These are phyloP conservation scores for Perkinsus chesapeaki DNA, from an alignment of 169 alveolate species.

Conservation along the genomic window DNA sequence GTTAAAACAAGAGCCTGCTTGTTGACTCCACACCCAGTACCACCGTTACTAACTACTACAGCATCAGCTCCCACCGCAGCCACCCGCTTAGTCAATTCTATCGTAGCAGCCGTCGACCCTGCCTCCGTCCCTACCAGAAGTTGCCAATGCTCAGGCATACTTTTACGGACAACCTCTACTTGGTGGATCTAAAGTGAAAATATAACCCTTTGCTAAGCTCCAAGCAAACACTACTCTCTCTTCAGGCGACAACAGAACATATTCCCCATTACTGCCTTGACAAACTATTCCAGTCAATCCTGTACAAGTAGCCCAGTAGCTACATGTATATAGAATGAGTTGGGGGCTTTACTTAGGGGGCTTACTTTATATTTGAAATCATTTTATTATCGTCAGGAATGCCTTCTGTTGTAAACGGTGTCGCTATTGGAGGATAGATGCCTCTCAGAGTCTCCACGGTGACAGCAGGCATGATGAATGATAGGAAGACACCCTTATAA, in stretches of 20 bases:
- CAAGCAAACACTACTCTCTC: neutral
- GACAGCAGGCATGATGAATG: neutral
- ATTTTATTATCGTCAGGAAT: neutral
- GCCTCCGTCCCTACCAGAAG: neutral
- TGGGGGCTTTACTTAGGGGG: neutral
- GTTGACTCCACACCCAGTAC: neutral
- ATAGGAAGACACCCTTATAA: neutral
- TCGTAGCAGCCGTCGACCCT: neutral
- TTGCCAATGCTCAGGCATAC: neutral
- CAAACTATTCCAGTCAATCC: neutral
- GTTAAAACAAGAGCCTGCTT: neutral
- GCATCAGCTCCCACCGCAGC: neutral
- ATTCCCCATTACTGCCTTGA: neutral
- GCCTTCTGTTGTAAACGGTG: neutral
- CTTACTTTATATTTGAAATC: neutral
- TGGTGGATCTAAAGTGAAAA: neutral
- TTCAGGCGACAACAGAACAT: neutral
- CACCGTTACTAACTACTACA: neutral
- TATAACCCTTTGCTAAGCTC: neutral
- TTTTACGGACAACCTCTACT: neutral
- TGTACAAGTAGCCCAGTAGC: neutral
- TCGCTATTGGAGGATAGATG: neutral
- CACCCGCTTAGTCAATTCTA: neutral
- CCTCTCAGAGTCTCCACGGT: neutral
- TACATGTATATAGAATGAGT: neutral